Percentiles rank a stretch among this genome's conserved stretches.
Conservation (phyloP, 371 early-diverging fungal species). For the Mortierella sp. region DNA sequence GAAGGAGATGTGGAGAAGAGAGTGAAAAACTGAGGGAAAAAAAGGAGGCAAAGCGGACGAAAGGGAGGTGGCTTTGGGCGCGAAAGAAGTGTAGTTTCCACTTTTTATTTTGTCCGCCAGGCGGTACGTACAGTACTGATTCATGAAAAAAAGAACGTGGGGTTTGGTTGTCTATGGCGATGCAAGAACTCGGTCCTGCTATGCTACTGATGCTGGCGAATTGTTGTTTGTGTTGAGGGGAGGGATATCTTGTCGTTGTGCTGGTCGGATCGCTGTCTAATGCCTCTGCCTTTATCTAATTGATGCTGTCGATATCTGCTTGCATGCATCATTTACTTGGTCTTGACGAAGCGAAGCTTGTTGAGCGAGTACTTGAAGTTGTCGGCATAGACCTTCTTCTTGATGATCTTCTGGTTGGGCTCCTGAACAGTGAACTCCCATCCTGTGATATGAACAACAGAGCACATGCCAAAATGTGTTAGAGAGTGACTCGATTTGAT, state of each 20-base stretch:
- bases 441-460: conserved; percentile 50
- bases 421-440: conserved; percentile 93
- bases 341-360: conserved; percentile 84
- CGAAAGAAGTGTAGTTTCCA: background rate
- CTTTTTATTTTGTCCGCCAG: conserved; percentile 1
- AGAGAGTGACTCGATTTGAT: too few relatives aligned
- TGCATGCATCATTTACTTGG: conserved; percentile 73
- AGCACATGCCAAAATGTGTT: background rate
- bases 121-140: too few relatives aligned
- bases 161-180: background rate
- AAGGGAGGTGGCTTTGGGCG: background rate
- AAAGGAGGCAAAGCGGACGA: background rate
- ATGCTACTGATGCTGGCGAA: background rate
- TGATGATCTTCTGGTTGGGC: conserved; percentile 79
- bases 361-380: conserved; percentile 90
- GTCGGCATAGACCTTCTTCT: conserved; percentile 87
- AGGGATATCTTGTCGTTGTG: background rate
- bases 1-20: background rate
- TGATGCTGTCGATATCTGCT: background rate
- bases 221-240: background rate
- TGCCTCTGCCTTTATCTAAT: background rate
- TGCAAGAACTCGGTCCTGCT: background rate
- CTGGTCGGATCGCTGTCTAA: background rate
- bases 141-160: background rate
- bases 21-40: background rate